Conservation (phyloP, 2,329 filamentous ascomycete species). For the Ascochyta fabae region DNA sequence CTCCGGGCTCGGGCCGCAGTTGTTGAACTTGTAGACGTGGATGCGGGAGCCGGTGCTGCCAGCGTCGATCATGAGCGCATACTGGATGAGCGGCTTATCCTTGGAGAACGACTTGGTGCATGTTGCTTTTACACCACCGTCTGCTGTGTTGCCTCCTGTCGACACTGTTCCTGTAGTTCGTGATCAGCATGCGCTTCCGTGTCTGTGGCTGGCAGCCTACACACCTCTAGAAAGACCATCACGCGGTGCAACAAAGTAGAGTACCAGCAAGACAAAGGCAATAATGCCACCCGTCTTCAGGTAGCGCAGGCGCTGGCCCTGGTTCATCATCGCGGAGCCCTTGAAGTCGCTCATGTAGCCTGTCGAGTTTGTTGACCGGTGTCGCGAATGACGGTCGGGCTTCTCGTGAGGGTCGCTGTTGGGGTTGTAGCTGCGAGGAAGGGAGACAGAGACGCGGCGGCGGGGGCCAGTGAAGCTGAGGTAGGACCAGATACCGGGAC, state of each 20-base stretch:
- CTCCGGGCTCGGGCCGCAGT: conserved; percentile 94
- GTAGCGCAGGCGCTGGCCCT: conserved; percentile 66
- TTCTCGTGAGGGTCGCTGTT: conserved; percentile 55
- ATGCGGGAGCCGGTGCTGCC: conserved; percentile 97
- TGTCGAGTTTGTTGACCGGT: conserved; percentile 44
- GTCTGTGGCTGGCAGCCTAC: conserved; percentile 7
- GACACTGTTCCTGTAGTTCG: conserved; percentile 26
- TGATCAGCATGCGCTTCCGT: conserved; percentile 8
- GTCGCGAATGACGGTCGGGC: conserved; percentile 50
- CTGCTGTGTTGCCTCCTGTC: conserved; percentile 51
- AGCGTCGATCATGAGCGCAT: conserved; percentile 98
- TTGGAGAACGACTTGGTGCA: conserved; percentile 85
- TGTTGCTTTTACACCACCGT: conserved; percentile 68
- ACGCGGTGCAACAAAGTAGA: conserved; percentile 62
- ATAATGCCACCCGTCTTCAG: conserved; percentile 68
- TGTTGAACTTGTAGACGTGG: conserved; percentile 99
- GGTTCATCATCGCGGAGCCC: conserved; percentile 63
- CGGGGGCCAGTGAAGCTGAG: conserved; percentile 58
- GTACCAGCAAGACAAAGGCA: conserved; percentile 63
- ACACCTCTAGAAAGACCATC: conserved; percentile 39
- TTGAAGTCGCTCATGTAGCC: conserved; percentile 54
- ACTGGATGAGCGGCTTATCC: conserved; percentile 93
- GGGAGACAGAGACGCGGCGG: conserved; percentile 59
- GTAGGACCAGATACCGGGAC: conserved; percentile 61
- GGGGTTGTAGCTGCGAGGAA: conserved; percentile 51